phyloP scores from a whole-genome alignment of 352 stramenopile genomes.

The Phytopythium delawarense region DNA sequence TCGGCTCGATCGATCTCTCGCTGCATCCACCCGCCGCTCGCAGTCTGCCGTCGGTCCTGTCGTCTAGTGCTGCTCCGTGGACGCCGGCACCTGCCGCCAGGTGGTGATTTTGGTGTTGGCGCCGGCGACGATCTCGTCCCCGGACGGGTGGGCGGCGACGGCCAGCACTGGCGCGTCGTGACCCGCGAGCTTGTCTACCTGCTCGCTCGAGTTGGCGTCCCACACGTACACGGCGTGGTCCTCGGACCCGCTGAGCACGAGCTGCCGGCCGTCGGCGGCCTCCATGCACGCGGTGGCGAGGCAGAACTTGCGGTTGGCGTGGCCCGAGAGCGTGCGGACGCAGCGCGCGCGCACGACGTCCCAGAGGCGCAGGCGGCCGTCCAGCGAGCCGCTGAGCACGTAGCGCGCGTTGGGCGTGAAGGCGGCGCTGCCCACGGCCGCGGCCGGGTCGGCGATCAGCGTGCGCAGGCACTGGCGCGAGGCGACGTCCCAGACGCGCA shows the following conservation, averaged over 20 bases:
- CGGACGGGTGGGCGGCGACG: conserved; percentile 71
- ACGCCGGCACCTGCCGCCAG: conserved; percentile 23
- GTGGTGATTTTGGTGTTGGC: conserved; percentile 69
- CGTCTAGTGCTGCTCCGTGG: background rate
- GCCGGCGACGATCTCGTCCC: conserved; percentile 63
- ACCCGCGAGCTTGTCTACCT: conserved; percentile 51
- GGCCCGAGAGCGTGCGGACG: conserved; percentile 64
- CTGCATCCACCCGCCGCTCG: background rate
- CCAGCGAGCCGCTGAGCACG: conserved; percentile 90
- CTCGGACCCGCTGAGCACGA: conserved; percentile 89
- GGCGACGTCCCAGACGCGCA: conserved; percentile 95
- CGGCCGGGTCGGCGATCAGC: conserved; percentile 63
- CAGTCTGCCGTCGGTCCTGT: background rate
- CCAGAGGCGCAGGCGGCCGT: conserved; percentile 91
- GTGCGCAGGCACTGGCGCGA: conserved; percentile 95
- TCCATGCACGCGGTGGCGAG: conserved; percentile 80
- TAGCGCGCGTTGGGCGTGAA: conserved; percentile 95
- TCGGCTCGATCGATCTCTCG: background rate
- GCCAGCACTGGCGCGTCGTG: conserved; percentile 87
- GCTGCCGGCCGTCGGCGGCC: conserved; percentile 21
- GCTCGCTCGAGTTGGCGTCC: conserved; percentile 82
- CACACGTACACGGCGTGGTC: conserved; percentile 91
- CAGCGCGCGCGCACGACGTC: conserved; percentile 65
- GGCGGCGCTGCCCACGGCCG: conserved; percentile 67
- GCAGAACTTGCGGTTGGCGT: conserved; percentile 86